Base-by-base conservation (phyloP, 805 yeast genomes). In the Metschnikowia picachoensis region DNA sequence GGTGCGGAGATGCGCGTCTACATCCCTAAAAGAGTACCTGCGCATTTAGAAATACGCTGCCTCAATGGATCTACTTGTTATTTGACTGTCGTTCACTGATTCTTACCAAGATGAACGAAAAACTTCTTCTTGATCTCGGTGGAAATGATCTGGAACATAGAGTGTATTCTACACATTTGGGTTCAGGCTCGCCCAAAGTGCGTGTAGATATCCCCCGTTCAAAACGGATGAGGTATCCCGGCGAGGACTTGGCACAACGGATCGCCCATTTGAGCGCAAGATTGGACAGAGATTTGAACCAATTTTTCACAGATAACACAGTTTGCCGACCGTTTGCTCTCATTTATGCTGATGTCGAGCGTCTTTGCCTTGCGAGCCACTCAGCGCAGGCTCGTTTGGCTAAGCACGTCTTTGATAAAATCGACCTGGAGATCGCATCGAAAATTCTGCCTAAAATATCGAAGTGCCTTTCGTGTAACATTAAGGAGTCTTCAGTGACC, bases 301-400 rank as follows among this genome's bases (percentile, higher is more conserved):
- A 11, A 8, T 29, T 49, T 15, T 42, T 49, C n/a, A n/a, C 11
- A 8, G 14, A 30, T 11, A 35, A 40, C 8, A 14, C 8, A 13
- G 39, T 37, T 7, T 12, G n/a, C 9, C 41, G 50, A 9, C 37
- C 44, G 13, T 48, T 43, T 29, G 49, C 55, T 4, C 30, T 37
- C 3, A 30, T 52, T 8, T 62, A 65, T 44, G 50, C 52, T 12
- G 53, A 58, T 5, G 67, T 66, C 12, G 73, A 71, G 50, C 46
- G 57, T 16, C 48, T 70, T 8, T 68, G 74, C 47, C 51, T 59
- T 25, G 60, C 50, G 46, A 65, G 61, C 41, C 64, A 65, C 36
- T 47, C 59, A 3, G 74, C 70, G 51, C 72, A 68, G 47, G 55
- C 67, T 17, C 54, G 57, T 38, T 46, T 71, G 30, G 52, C 61